These are phyloP conservation scores for Notholithocarpus densiflorus DNA, from an alignment of 306 rosid species.

Conservation along the genomic window DNA sequence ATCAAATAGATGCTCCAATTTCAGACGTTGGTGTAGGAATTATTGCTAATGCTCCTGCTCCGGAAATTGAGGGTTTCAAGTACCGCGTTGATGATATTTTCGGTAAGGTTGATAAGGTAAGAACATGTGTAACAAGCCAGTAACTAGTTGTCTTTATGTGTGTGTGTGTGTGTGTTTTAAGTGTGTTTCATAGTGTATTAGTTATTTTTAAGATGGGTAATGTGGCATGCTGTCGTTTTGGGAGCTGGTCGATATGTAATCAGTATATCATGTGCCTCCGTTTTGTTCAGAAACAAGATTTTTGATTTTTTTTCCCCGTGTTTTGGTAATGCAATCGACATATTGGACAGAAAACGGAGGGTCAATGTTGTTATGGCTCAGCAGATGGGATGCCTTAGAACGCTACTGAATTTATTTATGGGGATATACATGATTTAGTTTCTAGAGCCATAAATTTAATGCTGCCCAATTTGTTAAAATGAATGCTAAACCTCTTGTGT, in stretches of 20 bases:
- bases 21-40: slow-evolving; percentile 22
- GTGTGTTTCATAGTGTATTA: background rate
- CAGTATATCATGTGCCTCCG: background rate
- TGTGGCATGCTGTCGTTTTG: background rate
- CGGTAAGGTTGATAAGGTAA: slow-evolving; percentile 58
- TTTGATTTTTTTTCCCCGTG: no score
- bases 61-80: slow-evolving; percentile 45
- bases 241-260: background rate
- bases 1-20: slow-evolving; percentile 33
- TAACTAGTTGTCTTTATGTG: background rate
- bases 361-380: no score
- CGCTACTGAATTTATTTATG: no score
- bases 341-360: no score
- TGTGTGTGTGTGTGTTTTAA: background rate
- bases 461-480: no score
- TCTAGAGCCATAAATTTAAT: no score
- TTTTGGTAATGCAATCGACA: no score
- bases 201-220: background rate
- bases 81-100: slow-evolving; percentile 48
- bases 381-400: no score
- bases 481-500: no score
- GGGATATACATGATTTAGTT: no score
- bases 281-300: background rate
- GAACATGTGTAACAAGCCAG: slow-evolving; percentile 1
- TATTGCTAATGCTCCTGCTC: slow-evolving; percentile 9